phyloP scores from a whole-genome alignment of 768 basidiomycete genomes.

The Imleria badia region DNA sequence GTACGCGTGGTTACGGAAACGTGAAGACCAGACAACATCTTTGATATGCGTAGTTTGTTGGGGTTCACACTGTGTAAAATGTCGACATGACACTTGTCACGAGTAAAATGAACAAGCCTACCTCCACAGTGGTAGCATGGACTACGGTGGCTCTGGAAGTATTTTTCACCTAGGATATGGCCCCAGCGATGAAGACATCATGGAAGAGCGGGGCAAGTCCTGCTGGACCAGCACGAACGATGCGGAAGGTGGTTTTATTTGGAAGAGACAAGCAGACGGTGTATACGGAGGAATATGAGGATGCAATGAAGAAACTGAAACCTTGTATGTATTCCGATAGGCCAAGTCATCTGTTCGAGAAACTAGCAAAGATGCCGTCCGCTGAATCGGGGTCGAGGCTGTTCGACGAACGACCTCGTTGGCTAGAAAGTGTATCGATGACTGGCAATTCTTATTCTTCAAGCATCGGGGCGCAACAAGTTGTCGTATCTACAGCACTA shows the following conservation, averaged over 20 bases:
- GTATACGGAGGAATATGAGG: background rate
- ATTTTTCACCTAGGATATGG: conserved; percentile 29
- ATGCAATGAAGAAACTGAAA: background rate
- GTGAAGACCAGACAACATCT: conserved; percentile 44
- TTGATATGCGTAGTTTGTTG: conserved; percentile 33
- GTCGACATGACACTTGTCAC: conserved; percentile 32
- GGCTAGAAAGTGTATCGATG: too few species aligned
- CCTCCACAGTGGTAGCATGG: conserved; percentile 55
- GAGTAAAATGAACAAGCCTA: conserved; percentile 14
- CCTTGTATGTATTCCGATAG: background rate
- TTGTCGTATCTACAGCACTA: too few species aligned
- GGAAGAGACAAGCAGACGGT: conserved; percentile 29
- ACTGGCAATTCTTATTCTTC: too few species aligned
- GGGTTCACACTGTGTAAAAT: conserved; percentile 32
- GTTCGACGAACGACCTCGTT: too few species aligned
- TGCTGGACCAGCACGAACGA: conserved; percentile 51
- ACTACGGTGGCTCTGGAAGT: conserved; percentile 45
- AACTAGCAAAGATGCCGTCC: too few species aligned
- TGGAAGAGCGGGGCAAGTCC: conserved; percentile 47
- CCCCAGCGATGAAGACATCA: conserved; percentile 47
- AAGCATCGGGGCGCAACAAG: too few species aligned
- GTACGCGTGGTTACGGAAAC: conserved; percentile 44
- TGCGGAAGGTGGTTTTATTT: conserved; percentile 40
- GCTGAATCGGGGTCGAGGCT: too few species aligned
- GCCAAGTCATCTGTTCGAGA: background rate